Evolutionary conservation across 1,139 yeast species (phyloP), one percentile per base, ranked within the genome.

Genomic region (Kluyveromyces marxianus): DNA sequence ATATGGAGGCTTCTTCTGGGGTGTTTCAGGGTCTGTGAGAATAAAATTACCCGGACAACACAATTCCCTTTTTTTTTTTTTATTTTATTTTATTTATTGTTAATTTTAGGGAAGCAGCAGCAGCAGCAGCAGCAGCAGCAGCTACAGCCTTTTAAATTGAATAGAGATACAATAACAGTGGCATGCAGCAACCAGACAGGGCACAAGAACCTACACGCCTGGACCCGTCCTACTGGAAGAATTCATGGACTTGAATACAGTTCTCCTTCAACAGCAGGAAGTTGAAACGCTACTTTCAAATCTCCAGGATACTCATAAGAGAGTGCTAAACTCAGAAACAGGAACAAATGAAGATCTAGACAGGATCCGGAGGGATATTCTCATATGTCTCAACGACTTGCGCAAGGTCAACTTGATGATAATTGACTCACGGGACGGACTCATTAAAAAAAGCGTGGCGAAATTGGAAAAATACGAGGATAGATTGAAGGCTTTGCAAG

Each of bases 381-480:
- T 49, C 30, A 50, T 56, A 4, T 59, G 64, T 39, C 50, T 60
- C 25, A 54, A 55, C 37, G 65, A 62, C 43, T 37, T 60, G 29
- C 50, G 52, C 38, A 50, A 40, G 7, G 41, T 62, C 35, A 59
- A 62, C 47, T 52, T 53, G 21, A 45, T 52, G 49, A 48, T 60
- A 21, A 54, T 55, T 1, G 53, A 49, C 37, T 53, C 59, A 40
- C 63, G 63, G 10, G 51, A 54, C 40, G 66, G 67, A 10, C 49
- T 55, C 25, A 50, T 62, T n/a, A 54, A 49, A 35, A 49, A 45
- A 24, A 56, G 54, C 33, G 51, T 62, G 8, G 47, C 44, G 4
- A 25, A 35, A 7, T 38, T 59, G 27, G 44, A 44, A 30, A 44
- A 47, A 38, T 34, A 47, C 8, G 53, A 50, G 41, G 40, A 39